These are phyloP conservation scores for Tillandsia fasciculata DNA, from an alignment of 176 grass and related monocot species.

Conservation along the genomic window DNA sequence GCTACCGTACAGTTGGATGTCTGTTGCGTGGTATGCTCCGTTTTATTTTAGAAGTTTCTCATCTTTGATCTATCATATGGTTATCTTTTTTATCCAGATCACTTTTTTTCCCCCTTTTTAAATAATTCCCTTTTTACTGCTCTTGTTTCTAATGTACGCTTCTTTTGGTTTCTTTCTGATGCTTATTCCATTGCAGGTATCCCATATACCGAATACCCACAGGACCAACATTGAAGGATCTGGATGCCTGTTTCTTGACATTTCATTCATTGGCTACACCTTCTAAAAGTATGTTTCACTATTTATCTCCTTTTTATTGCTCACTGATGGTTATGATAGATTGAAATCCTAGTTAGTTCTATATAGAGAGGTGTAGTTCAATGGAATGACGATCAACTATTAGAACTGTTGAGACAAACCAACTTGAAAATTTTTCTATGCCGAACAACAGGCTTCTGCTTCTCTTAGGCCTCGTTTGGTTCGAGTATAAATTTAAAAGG, in stretches of 20 bases:
- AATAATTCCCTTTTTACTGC: not conserved
- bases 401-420: too few species aligned
- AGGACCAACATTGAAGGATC: slow-evolving; percentile 92
- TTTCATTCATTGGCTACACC: slow-evolving; percentile 77
- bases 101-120: not conserved
- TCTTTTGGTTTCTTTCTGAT: slow-evolving; percentile 40
- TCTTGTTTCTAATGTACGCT: slow-evolving; percentile 15
- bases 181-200: slow-evolving; percentile 73
- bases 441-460: too few species aligned
- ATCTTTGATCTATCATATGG: not conserved
- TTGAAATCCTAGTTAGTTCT: too few species aligned
- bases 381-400: too few species aligned
- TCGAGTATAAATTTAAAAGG: too few species aligned
- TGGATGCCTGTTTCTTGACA: slow-evolving; percentile 97
- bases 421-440: too few species aligned
- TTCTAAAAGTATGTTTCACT: slow-evolving; percentile 42
- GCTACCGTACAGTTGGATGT: slow-evolving; percentile 81
- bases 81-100: not conserved
- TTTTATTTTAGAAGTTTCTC: not conserved
- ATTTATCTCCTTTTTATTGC: not conserved
- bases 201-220: slow-evolving; percentile 99
- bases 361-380: too few species aligned
- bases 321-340: not conserved
- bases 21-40: slow-evolving; percentile 84
- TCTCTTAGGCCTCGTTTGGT: too few species aligned